Conservation (phyloP, 192 early-diverging fungal genomes). For the Linnemannia exigua region DNA sequence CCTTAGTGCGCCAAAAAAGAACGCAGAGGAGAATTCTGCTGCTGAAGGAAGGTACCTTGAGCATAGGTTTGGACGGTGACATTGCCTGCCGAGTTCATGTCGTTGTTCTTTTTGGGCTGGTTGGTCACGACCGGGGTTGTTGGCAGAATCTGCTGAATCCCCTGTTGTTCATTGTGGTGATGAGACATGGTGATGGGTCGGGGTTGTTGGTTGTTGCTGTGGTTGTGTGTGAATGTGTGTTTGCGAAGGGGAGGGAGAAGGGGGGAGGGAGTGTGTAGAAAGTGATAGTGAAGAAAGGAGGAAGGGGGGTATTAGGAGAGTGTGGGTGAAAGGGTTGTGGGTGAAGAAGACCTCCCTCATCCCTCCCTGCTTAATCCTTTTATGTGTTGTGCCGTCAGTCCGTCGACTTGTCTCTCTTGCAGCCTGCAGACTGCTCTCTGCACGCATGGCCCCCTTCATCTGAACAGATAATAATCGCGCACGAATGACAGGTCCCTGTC, state of each 20-base stretch:
- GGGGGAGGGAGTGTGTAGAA: neutral
- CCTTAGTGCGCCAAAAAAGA: neutral
- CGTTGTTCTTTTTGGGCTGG: conserved; percentile 42
- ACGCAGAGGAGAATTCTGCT: too few species aligned
- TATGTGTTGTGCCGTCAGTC: neutral
- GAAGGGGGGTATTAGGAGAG: neutral
- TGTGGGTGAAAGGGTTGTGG: neutral
- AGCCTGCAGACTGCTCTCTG: neutral
- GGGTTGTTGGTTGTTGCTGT: too few species aligned
- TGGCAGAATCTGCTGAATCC: conserved; percentile 15
- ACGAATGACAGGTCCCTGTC: neutral
- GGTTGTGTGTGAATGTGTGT: neutral
- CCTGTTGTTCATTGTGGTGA: neutral
- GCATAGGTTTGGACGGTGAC: conserved; percentile 28
- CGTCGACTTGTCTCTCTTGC: neutral
- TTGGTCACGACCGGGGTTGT: neutral
- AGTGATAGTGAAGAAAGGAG: neutral
- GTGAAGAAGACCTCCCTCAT: neutral
- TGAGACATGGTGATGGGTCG: neutral
- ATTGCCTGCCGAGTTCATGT: conserved; percentile 22
- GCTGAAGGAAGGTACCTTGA: conserved; percentile 13
- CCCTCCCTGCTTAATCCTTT: neutral
- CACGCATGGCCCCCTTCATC: neutral
- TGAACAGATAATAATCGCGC: neutral
- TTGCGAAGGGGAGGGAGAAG: neutral